These are phyloP conservation scores for Russula dissimulans DNA, from an alignment of 768 basidiomycete genomes.

Conservation along the genomic window DNA sequence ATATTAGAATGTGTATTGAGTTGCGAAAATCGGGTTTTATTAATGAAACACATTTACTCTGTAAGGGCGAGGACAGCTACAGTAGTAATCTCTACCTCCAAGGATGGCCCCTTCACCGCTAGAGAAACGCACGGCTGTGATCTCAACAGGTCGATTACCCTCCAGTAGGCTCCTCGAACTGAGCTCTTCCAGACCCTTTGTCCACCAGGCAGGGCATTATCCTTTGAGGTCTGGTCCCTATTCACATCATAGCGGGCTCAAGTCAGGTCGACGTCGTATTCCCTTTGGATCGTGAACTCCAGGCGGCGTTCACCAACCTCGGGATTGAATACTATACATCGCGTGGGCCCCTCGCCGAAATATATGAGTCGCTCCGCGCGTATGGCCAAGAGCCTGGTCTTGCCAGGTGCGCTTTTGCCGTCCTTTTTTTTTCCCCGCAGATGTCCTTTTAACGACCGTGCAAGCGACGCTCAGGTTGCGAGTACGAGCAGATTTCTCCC, in stretches of 20 bases:
- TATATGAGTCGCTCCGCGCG: conserved; percentile 31
- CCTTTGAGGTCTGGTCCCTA: neutral
- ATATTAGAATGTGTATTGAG: no score
- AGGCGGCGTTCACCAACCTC: conserved; percentile 34
- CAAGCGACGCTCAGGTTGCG: conserved; percentile 5
- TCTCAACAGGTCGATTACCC: conserved; percentile 15
- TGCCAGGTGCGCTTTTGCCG: neutral
- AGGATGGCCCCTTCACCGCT: conserved; percentile 5
- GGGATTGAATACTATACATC: conserved; percentile 39
- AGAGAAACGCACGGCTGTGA: conserved; percentile 12
- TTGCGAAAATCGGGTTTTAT: no score
- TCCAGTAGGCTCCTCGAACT: conserved; percentile 7
- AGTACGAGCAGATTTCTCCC: conserved; percentile 25
- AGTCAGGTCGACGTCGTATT: conserved; percentile 56
- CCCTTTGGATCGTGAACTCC: conserved; percentile 35
- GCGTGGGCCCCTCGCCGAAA: conserved; percentile 34
- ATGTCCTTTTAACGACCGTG: neutral
- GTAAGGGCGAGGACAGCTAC: no score
- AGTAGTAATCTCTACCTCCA: no score
- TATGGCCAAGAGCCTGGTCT: conserved; percentile 23
- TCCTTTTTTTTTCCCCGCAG: conserved; percentile 21
- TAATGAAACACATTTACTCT: no score
- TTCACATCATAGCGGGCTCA: neutral
- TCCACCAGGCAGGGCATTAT: conserved; percentile 17
- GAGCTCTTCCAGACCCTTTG: conserved; percentile 11